A percentile compares a stretch with the other conserved stretches of the same genome.
Conservation (phyloP, 441 rosid genomes). For the Omphalea diandra region DNA sequence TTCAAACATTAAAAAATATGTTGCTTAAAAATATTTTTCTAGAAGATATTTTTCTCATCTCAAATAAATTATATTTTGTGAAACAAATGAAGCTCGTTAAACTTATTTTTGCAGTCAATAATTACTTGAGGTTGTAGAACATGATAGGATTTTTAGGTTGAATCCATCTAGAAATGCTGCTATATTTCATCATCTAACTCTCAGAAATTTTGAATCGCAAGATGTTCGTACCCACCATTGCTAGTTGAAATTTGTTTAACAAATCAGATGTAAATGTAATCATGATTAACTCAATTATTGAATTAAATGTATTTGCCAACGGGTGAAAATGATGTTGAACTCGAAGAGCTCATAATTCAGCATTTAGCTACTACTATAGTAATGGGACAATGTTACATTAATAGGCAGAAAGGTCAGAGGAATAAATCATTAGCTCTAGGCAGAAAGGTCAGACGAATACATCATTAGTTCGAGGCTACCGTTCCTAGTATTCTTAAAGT, state of each 20-base stretch:
- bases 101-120: constrained; percentile 64
- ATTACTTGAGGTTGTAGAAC: constrained; percentile 80
- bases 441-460: no score
- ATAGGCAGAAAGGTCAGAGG: constrained; percentile 82
- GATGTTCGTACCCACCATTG: constrained; percentile 51
- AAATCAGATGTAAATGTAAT: constrained; percentile 1
- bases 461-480: no score
- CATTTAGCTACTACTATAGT: constrained; percentile 95
- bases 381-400: constrained; percentile 75
- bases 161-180: constrained; percentile 78
- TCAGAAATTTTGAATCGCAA: constrained; percentile 89
- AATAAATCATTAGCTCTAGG: constrained; percentile 65
- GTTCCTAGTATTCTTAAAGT: constrained; percentile 64
- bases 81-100: no score
- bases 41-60: no score
- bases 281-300: constrained; percentile 3
- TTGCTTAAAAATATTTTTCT: no score
- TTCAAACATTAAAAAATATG: no score
- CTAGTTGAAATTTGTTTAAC: constrained; percentile 17
- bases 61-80: no score
- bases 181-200: constrained; percentile 88
- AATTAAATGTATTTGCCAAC: constrained; percentile 59
- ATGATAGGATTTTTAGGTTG: constrained; percentile 70
- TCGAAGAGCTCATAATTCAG: constrained; percentile 93
- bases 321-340: constrained; percentile 79